Evolutionary conservation across 1,139 yeast species (phyloP).

Genomic region (Blastobotrys raffinosifermentans): DNA sequence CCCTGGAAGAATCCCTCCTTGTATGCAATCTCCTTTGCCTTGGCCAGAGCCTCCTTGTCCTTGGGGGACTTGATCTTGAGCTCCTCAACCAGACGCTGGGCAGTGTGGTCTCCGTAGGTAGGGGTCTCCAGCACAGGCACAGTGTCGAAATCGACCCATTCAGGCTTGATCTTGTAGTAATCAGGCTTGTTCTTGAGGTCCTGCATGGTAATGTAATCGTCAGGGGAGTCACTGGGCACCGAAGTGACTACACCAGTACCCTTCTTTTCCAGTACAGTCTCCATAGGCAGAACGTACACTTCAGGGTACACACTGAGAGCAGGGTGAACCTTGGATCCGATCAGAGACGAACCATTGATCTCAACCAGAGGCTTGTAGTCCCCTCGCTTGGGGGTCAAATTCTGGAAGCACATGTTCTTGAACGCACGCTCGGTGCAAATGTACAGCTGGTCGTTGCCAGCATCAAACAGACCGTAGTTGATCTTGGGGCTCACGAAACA

Average conservation of each 20-base stretch:
- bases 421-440: slow-evolving; percentile 96
- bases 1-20: slow-evolving; percentile 97
- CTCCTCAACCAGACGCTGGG: slow-evolving; percentile 77
- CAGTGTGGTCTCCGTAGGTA: slow-evolving; percentile 84
- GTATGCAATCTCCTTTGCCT: slow-evolving; percentile 91
- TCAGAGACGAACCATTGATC: slow-evolving; percentile 64
- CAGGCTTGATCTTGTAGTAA: slow-evolving; percentile 75
- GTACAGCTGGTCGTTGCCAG: slow-evolving; percentile 69
- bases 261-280: slow-evolving; percentile 86
- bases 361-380: slow-evolving; percentile 53
- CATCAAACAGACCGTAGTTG: slow-evolving; percentile 84
- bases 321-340: slow-evolving; percentile 84
- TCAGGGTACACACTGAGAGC: slow-evolving; percentile 71
- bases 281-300: slow-evolving; percentile 92
- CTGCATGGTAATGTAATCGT: slow-evolving; percentile 80
- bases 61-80: slow-evolving; percentile 92
- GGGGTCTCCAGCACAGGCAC: slow-evolving; percentile 73
- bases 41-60: slow-evolving; percentile 77
- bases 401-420: slow-evolving; percentile 96
- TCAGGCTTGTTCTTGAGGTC: slow-evolving; percentile 89
- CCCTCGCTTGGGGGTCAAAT: slow-evolving; percentile 86
- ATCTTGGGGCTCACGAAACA: slow-evolving; percentile 97
- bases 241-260: slow-evolving; percentile 99
- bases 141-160: slow-evolving; percentile 78
- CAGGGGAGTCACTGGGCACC: slow-evolving; percentile 98